Conservation (phyloP, 1,139 yeast species). For the Scheffersomyces quercinus region DNA sequence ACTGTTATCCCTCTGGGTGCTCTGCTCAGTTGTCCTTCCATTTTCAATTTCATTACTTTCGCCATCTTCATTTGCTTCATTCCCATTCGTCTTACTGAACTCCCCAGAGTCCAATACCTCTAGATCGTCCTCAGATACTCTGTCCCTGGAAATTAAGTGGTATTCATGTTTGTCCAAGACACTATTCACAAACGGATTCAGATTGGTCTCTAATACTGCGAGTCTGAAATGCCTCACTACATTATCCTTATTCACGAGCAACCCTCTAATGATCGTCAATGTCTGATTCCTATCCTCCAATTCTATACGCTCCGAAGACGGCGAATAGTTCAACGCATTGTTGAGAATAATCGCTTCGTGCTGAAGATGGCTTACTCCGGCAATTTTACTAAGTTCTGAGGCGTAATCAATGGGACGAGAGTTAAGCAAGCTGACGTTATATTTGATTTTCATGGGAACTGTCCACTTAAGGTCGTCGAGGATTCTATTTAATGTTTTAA, state of each 20-base stretch:
- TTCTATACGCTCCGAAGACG: slow-evolving; percentile 25
- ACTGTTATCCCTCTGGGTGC: too few species aligned
- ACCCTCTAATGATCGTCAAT: slow-evolving; percentile 34
- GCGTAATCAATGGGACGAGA: slow-evolving; percentile 39
- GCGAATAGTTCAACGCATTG: slow-evolving; percentile 32
- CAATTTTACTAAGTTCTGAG: slow-evolving; percentile 23
- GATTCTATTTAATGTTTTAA: slow-evolving; percentile 66
- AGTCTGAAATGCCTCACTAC: slow-evolving; percentile 36
- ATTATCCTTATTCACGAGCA: slow-evolving; percentile 21
- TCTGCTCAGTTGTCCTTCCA: too few species aligned
- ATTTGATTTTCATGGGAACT: slow-evolving; percentile 23
- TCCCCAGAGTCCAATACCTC: slow-evolving; percentile 8
- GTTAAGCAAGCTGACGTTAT: slow-evolving; percentile 26
- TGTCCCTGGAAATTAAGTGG: slow-evolving; percentile 29
- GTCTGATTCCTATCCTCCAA: slow-evolving; percentile 21
- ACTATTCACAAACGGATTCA: slow-evolving; percentile 22
- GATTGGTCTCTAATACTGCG: slow-evolving; percentile 24
- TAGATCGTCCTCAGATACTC: slow-evolving; percentile 30
- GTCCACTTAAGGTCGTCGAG: slow-evolving; percentile 62
- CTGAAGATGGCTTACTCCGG: slow-evolving; percentile 10
- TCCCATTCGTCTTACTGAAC: too few species aligned
- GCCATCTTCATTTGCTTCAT: too few species aligned
- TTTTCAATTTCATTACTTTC: too few species aligned
- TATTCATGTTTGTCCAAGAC: slow-evolving; percentile 36
- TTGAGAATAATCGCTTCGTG: slow-evolving; percentile 32